Evolutionary conservation across 1,284 basidiomycete species (phyloP).

Genomic region (Meripilus lineatus): DNA sequence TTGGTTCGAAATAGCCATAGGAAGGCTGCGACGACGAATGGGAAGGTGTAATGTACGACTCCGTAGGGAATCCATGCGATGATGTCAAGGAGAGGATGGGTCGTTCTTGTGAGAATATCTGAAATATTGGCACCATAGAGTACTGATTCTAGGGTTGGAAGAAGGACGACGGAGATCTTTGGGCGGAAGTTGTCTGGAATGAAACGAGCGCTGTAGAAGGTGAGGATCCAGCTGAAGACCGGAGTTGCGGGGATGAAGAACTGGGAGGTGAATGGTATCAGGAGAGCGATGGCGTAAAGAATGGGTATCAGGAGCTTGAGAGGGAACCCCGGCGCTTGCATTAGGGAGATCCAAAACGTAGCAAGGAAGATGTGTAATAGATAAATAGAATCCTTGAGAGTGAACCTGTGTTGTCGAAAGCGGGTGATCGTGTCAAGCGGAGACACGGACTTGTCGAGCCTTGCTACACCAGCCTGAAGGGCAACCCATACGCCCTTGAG

Average conservation of each 20-base stretch:
- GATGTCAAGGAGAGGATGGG: constrained; percentile 88
- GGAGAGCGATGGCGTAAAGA: constrained; percentile 62
- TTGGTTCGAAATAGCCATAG: constrained; percentile 80
- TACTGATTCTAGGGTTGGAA: constrained; percentile 92
- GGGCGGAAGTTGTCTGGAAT: constrained; percentile 77
- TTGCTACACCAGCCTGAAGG: constrained; percentile 52
- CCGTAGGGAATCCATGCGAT: constrained; percentile 97
- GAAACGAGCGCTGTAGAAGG: constrained; percentile 85
- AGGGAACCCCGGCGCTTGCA: constrained; percentile 68
- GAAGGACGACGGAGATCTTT: constrained; percentile 83
- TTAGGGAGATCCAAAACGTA: constrained; percentile 73
- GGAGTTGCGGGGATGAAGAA: constrained; percentile 91
- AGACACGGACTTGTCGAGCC: constrained; percentile 75
- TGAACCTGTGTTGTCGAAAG: constrained; percentile 58
- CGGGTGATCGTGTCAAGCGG: constrained; percentile 65
- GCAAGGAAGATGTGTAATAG: constrained; percentile 64
- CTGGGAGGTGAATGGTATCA: constrained; percentile 87
- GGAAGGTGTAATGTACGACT: constrained; percentile 83
- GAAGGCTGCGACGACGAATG: constrained; percentile 76
- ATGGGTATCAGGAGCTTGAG: constrained; percentile 81
- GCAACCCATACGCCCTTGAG: constrained; percentile 39
- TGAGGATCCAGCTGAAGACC: constrained; percentile 80
- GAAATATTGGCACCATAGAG: constrained; percentile 97
- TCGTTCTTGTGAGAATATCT: constrained; percentile 92
- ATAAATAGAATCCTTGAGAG: constrained; percentile 55